Base-by-base conservation (phyloP, 306 rosid genomes). In the Cucumis hystrix region DNA sequence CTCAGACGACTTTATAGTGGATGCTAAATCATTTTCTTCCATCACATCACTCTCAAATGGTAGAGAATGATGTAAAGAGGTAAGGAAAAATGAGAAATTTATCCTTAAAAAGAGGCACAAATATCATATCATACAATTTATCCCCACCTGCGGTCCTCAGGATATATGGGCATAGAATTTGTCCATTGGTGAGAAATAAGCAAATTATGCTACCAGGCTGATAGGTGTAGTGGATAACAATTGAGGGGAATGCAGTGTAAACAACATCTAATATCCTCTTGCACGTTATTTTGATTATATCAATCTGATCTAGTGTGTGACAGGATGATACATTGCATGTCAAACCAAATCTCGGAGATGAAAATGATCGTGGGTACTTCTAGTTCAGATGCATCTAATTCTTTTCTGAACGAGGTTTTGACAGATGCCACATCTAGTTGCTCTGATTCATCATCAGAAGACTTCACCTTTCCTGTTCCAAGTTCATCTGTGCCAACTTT, bases 281-380 rank as follows among this genome's bases (percentile, higher is more conserved):
- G 54, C 82, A 76, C 30, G 62, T 67, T 78, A 86, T 82, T 84
- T 88, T 83, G 86, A 88, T 93, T 89, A 90, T 89, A 77, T 86
- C 79, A 78, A 87, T 87, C 88, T 89, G 89, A 86, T 81, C 82
- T 89, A 86, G 95, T 87, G 90, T 89, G 94, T 94, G 82, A 84
- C 96, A 94, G 98, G 98, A 94, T 94, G 98, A 89, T 91, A 83
- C 83, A 83, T 80, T 87, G 86, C 88, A 83, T 90, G 93, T 89
- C 93, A 81, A 89, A 79, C 85, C 97, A 91, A 91, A 93, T 94
- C 77, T 85, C 91, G 70, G 97, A 89, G 79, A 86, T 94, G 88
- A 91, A 87, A 86, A 87, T 45, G 78, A 86, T 87, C 69, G 80
- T 90, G 82, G 76, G 83, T 81, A 83, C 98, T 76, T 85, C 94